Conservation (phyloP, 306 rosid species). For the Hippophae gyantsensis region DNA sequence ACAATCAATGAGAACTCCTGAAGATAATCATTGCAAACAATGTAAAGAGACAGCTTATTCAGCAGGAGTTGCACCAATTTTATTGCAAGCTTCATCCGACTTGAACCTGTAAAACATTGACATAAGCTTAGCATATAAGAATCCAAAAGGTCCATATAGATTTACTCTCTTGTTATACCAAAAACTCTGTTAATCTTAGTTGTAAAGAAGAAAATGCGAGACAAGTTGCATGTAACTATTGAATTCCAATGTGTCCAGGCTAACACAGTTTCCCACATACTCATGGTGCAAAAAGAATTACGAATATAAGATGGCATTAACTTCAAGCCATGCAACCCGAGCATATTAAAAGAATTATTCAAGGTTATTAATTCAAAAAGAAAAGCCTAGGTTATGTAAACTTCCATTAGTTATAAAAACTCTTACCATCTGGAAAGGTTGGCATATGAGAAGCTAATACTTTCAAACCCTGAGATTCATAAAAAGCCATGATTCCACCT, state of each 20-base stretch:
- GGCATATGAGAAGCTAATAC: slow-evolving; percentile 54
- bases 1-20: slow-evolving; percentile 63
- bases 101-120: slow-evolving; percentile 52
- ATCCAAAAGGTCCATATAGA: slow-evolving; percentile 1
- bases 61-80: slow-evolving; percentile 57
- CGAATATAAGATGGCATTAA: too few relatives aligned
- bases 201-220: too few relatives aligned
- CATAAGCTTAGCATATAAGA: slow-evolving; percentile 17
- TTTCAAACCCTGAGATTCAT: slow-evolving; percentile 51
- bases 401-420: slow-evolving; percentile 8
- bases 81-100: slow-evolving; percentile 47
- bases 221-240: too few relatives aligned
- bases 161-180: too few relatives aligned
- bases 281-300: too few relatives aligned
- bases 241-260: too few relatives aligned
- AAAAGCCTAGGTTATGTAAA: not conserved
- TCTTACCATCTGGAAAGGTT: slow-evolving; percentile 54
- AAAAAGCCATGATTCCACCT: slow-evolving; percentile 43
- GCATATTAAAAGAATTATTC: too few relatives aligned
- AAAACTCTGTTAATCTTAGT: too few relatives aligned
- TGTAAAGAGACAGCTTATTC: slow-evolving; percentile 41
- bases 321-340: too few relatives aligned
- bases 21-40: slow-evolving; percentile 28
- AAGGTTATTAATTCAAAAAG: too few relatives aligned
- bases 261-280: too few relatives aligned